A percentile compares a stretch with the other conserved stretches of the same genome.
These are phyloP conservation scores for Amylocystis lapponica DNA, from an alignment of 768 basidiomycete species.

Conservation along the genomic window DNA sequence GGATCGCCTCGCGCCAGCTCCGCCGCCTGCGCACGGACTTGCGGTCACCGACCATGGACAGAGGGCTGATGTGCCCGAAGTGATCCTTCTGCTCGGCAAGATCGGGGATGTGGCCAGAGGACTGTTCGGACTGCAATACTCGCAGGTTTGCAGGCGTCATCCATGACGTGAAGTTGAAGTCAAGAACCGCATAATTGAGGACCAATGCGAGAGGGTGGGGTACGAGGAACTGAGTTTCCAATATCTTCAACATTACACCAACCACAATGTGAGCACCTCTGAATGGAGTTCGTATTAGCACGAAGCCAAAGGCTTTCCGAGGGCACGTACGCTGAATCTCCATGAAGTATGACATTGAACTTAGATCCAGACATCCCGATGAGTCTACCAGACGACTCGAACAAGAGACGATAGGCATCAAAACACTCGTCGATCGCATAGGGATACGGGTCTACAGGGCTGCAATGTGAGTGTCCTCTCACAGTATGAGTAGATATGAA, in stretches of 20 bases:
- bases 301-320: background rate
- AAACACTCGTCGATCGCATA: slow-evolving; percentile 95
- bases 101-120: slow-evolving; percentile 72
- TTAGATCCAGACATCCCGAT: slow-evolving; percentile 87
- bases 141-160: slow-evolving; percentile 81
- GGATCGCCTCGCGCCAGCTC: slow-evolving; percentile 27
- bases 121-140: slow-evolving; percentile 83
- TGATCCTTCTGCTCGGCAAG: slow-evolving; percentile 77
- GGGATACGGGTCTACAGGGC: slow-evolving; percentile 81
- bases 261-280: slow-evolving; percentile 88
- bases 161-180: slow-evolving; percentile 99
- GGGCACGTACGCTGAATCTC: slow-evolving; percentile 93
- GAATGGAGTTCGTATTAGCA: slow-evolving; percentile 1
- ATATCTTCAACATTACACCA: slow-evolving; percentile 77
- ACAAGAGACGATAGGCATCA: slow-evolving; percentile 79
- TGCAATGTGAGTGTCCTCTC: background rate
- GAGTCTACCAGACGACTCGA: slow-evolving; percentile 70
- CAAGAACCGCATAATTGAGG: slow-evolving; percentile 86
- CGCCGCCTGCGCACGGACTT: slow-evolving; percentile 22
- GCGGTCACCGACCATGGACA: slow-evolving; percentile 82
- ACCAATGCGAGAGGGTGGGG: slow-evolving; percentile 79
- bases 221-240: slow-evolving; percentile 57
- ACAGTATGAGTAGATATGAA: slow-evolving; percentile 1
- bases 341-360: slow-evolving; percentile 74
- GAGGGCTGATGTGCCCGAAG: slow-evolving; percentile 80